Evolutionary conservation across 441 rosid species (phyloP).

Genomic region (Syzygium syzygioides): DNA sequence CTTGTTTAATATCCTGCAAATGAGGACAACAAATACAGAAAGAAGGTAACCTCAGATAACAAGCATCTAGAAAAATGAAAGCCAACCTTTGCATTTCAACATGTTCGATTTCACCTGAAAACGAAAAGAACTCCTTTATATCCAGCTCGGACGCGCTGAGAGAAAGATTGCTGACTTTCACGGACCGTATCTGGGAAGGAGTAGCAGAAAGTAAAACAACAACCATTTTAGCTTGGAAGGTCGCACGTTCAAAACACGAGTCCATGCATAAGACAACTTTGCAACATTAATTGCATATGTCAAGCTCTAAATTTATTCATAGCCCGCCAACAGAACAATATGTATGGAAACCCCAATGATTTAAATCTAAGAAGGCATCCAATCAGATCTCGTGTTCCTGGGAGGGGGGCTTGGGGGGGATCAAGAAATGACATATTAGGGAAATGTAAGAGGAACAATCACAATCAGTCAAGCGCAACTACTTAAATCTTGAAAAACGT

Average conservation of each 20-base stretch:
- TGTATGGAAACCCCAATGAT: neutral
- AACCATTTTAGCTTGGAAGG: neutral
- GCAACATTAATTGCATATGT: neutral
- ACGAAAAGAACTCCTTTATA: neutral
- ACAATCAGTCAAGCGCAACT: neutral
- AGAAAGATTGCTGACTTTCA: slow-evolving; percentile 3
- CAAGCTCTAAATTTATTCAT: neutral
- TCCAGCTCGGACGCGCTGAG: neutral
- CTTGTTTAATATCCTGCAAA: neutral
- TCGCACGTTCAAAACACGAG: neutral
- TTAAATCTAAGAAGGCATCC: neutral
- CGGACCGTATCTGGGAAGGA: neutral
- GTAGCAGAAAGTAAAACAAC: neutral
- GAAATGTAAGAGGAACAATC: neutral
- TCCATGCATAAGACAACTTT: neutral
- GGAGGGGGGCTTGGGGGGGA: neutral
- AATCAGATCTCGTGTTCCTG: neutral
- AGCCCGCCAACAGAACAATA: neutral
- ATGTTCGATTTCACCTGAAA: neutral
- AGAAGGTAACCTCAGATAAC: neutral
- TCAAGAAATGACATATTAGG: neutral
- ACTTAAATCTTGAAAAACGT: neutral
- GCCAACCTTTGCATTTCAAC: neutral
- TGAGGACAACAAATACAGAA: neutral
- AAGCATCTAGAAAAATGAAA: neutral